Percentiles rank a stretch among this genome's conserved stretches.
Evolutionary conservation across 2,329 filamentous ascomycete species (phyloP).

Genomic region (Aspergillus spinulosporus): DNA sequence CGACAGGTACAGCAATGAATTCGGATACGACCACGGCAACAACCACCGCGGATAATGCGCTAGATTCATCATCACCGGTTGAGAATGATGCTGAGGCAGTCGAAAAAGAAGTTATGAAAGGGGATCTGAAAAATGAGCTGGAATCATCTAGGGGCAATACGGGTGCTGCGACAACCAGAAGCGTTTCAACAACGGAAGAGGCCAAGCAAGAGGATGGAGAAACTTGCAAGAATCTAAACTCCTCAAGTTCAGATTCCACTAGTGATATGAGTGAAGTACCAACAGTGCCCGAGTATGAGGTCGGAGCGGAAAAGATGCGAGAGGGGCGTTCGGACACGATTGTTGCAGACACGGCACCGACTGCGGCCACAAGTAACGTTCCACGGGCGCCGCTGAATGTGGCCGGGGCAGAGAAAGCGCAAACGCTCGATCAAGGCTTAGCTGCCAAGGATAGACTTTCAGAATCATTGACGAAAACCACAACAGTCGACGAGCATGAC

Average conservation of each 20-base stretch:
- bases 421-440: not conserved
- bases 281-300: not conserved
- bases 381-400: too few species aligned
- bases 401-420: too few species aligned
- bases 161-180: not conserved
- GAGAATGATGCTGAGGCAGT: not conserved
- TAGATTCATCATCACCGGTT: not conserved
- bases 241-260: not conserved
- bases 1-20: not conserved
- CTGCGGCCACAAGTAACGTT: too few species aligned
- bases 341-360: too few species aligned
- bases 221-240: not conserved
- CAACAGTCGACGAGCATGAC: not conserved
- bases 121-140: not conserved
- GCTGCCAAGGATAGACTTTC: not conserved
- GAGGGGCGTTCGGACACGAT: too few species aligned
- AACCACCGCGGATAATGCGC: not conserved
- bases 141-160: not conserved
- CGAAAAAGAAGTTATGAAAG: not conserved
- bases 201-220: not conserved
- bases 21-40: not conserved
- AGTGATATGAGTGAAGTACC: not conserved
- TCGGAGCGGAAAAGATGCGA: not conserved
- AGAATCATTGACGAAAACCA: too few species aligned
- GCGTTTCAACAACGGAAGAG: not conserved